Percentiles rank a stretch among this genome's conserved stretches.
phyloP scores from a whole-genome alignment of 331 rosid genomes.

The Quercus tomentella region DNA sequence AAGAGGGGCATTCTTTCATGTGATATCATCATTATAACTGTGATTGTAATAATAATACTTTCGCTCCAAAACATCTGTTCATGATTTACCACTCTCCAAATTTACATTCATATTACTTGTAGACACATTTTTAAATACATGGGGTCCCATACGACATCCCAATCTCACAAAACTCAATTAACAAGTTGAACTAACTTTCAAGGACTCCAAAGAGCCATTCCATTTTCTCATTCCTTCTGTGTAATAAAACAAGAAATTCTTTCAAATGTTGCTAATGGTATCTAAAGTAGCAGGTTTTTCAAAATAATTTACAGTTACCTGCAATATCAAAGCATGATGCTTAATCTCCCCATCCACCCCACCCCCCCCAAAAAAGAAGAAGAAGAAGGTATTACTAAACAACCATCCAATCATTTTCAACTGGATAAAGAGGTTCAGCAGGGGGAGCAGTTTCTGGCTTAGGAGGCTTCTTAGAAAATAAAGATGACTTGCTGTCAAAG shows the following conservation, averaged over 20 bases:
- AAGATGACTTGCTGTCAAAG: constrained; percentile 80
- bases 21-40: background rate
- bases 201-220: background rate
- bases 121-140: background rate
- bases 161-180: background rate
- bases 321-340: constrained; percentile 11
- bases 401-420: constrained; percentile 44
- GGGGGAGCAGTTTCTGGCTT: constrained; percentile 37
- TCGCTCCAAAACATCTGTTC: background rate
- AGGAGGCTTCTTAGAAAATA: constrained; percentile 71
- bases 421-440: constrained; percentile 25
- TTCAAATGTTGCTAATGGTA: constrained; percentile 7
- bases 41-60: background rate
- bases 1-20: background rate
- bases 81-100: background rate
- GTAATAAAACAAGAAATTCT: constrained; percentile 15
- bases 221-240: background rate
- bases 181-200: background rate
- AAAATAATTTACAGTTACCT: constrained; percentile 68
- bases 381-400: constrained; percentile 23
- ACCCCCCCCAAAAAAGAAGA: background rate
- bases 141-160: background rate
- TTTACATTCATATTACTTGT: background rate
- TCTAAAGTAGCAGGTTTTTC: constrained; percentile 7
- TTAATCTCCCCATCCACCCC: background rate